phyloP scores from a whole-genome alignment of 768 basidiomycete species.

The Leccinum uliginosum region DNA sequence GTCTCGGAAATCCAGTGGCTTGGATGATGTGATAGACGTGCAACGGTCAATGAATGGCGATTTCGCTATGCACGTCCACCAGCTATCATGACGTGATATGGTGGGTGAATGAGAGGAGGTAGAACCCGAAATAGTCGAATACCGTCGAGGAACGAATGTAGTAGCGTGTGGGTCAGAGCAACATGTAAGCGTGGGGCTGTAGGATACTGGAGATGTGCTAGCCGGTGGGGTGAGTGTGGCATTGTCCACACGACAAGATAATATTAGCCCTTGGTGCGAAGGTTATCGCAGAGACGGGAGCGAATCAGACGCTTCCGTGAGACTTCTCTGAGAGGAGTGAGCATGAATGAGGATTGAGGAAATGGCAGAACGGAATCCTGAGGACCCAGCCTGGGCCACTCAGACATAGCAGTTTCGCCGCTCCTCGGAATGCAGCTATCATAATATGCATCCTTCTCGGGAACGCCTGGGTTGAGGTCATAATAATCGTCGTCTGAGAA shows the following conservation, averaged over 20 bases:
- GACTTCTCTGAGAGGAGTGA: conserved; percentile 33
- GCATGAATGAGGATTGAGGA: conserved; percentile 23
- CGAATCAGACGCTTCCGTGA: conserved; percentile 22
- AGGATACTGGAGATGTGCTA: conserved; percentile 14
- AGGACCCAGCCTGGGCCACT: conserved; percentile 12
- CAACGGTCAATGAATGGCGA: conserved; percentile 61
- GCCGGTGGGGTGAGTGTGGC: conserved; percentile 13
- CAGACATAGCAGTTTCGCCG: conserved; percentile 10
- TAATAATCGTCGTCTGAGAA: conserved; percentile 18
- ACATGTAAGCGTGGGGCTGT: conserved; percentile 21
- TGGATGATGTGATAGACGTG: conserved; percentile 37
- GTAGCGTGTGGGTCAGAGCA: conserved; percentile 27
- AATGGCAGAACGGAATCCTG: conserved; percentile 11
- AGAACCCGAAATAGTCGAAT: conserved; percentile 43
- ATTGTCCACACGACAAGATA: conserved; percentile 26
- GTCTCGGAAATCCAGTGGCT: conserved; percentile 61
- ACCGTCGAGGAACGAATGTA: conserved; percentile 28
- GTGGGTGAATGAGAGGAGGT: conserved; percentile 39
- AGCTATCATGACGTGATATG: conserved; percentile 64
- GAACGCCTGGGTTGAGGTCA: conserved; percentile 4
- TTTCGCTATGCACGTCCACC: conserved; percentile 75
- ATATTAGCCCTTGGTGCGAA: conserved; percentile 20
- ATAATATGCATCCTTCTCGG: conserved; percentile 21
- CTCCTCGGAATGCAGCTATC: conserved; percentile 10
- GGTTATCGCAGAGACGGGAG: conserved; percentile 23